Percentiles rank a stretch among this genome's conserved stretches.
Evolutionary conservation across 495 filamentous ascomycete genomes (phyloP).

Genomic region (Parathielavia appendiculata): DNA sequence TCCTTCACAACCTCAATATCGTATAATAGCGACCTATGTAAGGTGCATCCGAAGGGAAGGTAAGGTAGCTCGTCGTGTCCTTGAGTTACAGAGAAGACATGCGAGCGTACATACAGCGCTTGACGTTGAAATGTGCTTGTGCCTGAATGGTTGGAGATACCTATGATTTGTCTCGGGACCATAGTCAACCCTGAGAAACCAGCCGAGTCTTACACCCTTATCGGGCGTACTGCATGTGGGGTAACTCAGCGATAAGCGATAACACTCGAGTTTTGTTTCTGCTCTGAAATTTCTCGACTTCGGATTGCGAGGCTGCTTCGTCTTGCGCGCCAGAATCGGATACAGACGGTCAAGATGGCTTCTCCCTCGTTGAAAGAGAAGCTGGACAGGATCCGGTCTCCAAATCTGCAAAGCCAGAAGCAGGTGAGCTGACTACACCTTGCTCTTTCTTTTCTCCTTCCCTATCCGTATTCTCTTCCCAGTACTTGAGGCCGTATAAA

Average conservation of each 20-base stretch:
- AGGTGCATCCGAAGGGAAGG: too few species aligned
- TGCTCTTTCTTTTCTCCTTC: background rate
- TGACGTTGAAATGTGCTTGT: too few species aligned
- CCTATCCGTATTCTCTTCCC: background rate
- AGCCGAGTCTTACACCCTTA: background rate
- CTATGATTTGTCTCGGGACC: background rate
- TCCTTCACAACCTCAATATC: too few species aligned
- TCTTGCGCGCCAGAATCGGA: constrained; percentile 21
- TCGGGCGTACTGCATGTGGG: background rate
- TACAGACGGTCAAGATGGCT: constrained; percentile 38
- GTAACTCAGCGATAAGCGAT: constrained; percentile 22
- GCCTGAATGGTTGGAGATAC: too few species aligned
- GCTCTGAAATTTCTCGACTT: constrained; percentile 26
- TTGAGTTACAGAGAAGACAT: too few species aligned
- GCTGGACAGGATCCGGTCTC: constrained; percentile 92
- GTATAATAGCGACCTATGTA: too few species aligned
- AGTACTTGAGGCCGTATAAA: background rate
- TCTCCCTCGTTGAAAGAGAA: constrained; percentile 74
- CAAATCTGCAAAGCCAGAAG: constrained; percentile 91
- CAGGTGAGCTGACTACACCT: constrained; percentile 52
- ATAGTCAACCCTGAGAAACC: background rate
- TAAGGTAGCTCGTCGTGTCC: too few species aligned
- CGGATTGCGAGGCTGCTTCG: constrained; percentile 15
- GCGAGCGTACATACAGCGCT: too few species aligned
- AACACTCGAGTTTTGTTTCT: constrained; percentile 28